These are phyloP conservation scores for Pezicula radicicola DNA, from an alignment of 2,329 filamentous ascomycete species.

Conservation along the genomic window DNA sequence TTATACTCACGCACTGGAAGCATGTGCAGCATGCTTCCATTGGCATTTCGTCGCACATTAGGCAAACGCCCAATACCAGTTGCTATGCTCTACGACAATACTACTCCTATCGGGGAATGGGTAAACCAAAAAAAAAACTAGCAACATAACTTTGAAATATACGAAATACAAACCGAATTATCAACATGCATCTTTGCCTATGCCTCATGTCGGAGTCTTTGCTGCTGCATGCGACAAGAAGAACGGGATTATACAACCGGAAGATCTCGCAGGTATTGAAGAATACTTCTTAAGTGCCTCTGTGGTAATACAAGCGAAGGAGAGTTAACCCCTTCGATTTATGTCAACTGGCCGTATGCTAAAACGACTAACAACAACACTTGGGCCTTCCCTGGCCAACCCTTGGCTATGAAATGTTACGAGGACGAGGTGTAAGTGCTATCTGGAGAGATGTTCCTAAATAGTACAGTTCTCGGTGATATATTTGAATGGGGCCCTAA, in stretches of 20 bases:
- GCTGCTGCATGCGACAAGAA: constrained; percentile 55
- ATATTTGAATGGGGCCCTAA: constrained; percentile 62
- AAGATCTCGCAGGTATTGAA: constrained; percentile 61
- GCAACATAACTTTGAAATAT: constrained; percentile 51
- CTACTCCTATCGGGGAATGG: constrained; percentile 68
- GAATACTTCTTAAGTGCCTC: constrained; percentile 66
- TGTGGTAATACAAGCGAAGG: constrained; percentile 60
- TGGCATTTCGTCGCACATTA: constrained; percentile 36
- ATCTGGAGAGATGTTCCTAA: constrained; percentile 39
- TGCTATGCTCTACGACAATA: constrained; percentile 68
- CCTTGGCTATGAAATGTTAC: constrained; percentile 35
- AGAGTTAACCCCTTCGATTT: constrained; percentile 64
- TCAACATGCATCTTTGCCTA: constrained; percentile 74
- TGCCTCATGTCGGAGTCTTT: constrained; percentile 70
- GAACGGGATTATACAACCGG: constrained; percentile 70
- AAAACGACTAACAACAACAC: too few relatives aligned
- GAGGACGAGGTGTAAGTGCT: constrained; percentile 32
- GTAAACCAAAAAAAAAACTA: constrained; percentile 52
- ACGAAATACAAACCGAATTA: constrained; percentile 48
- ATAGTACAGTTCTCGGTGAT: constrained; percentile 61
- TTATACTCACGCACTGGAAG: constrained; percentile 66
- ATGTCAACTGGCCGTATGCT: constrained; percentile 53
- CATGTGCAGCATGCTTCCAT: constrained; percentile 57
- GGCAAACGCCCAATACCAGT: constrained; percentile 54
- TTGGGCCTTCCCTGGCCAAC: constrained; percentile 31